Conservation (phyloP, 2,329 filamentous ascomycete species). For the Teratosphaeria pseudoeucalypti region DNA sequence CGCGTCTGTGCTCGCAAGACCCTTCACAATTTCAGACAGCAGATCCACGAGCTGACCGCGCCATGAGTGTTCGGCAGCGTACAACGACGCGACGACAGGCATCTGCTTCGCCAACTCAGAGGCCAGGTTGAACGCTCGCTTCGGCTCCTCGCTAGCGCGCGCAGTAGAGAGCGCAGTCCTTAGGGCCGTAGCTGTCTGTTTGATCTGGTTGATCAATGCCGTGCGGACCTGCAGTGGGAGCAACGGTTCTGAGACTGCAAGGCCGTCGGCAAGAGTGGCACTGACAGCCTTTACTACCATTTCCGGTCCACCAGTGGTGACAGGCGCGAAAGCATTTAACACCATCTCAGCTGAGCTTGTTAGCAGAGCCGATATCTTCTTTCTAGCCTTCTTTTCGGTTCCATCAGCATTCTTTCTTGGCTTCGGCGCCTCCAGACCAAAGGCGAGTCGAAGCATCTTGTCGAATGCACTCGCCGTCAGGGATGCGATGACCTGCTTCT, state of each 20-base stretch:
- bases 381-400: background rate
- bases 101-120: constrained; percentile 11
- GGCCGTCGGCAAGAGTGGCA: constrained; percentile 10
- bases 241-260: constrained; percentile 10
- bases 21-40: constrained; percentile 13
- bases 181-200: constrained; percentile 7
- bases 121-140: constrained; percentile 8
- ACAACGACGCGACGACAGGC: constrained; percentile 13
- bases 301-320: constrained; percentile 1
- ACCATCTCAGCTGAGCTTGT: constrained; percentile 65
- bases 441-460: constrained; percentile 60
- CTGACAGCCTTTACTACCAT: constrained; percentile 9
- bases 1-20: constrained; percentile 28
- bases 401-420: constrained; percentile 22
- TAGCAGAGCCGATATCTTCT: constrained; percentile 51
- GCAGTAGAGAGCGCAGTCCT: constrained; percentile 11
- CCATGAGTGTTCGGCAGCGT: constrained; percentile 14
- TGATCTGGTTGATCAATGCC: constrained; percentile 12
- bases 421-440: constrained; percentile 58
- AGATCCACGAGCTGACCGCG: constrained; percentile 13
- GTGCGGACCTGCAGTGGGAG: constrained; percentile 8
- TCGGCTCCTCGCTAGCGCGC: background rate
- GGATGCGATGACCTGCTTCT: constrained; percentile 58
- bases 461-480: constrained; percentile 61
- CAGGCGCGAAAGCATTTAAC: constrained; percentile 53